Evolutionary conservation across 2,329 filamentous ascomycete genomes (phyloP).

Genomic region (Botrytis pseudocinerea): DNA sequence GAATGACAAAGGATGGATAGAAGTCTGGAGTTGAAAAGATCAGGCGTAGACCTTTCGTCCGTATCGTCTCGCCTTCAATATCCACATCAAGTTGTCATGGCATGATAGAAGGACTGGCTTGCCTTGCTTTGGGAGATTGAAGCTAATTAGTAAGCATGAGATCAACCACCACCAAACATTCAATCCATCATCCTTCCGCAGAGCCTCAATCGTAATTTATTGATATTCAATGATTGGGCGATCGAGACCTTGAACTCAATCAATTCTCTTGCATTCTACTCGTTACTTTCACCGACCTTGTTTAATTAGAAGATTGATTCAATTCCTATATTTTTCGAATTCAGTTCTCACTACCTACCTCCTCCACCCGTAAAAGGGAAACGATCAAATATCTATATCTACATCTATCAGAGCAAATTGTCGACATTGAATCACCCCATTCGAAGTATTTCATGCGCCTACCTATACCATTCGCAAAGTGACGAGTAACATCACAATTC

Average conservation of each 20-base stretch:
- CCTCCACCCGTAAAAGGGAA: background rate
- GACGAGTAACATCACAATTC: background rate
- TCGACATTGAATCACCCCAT: background rate
- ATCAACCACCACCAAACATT: background rate
- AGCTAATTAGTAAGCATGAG: conserved; percentile 13
- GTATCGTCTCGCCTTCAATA: background rate
- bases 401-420: background rate
- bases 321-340: background rate
- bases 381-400: no score
- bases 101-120: background rate
- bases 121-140: background rate
- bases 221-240: background rate
- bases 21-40: background rate
- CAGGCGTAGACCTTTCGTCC: background rate
- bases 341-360: background rate
- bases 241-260: conserved; percentile 2
- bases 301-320: background rate
- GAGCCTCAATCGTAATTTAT: background rate
- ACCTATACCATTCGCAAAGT: background rate
- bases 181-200: background rate
- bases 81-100: background rate
- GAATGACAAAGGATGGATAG: background rate
- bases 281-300: background rate
- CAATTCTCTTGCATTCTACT: background rate
- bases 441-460: background rate